These are phyloP conservation scores for Cylindrotheca fusiformis DNA, from an alignment of 108 stramenopile species.

Conservation along the genomic window DNA sequence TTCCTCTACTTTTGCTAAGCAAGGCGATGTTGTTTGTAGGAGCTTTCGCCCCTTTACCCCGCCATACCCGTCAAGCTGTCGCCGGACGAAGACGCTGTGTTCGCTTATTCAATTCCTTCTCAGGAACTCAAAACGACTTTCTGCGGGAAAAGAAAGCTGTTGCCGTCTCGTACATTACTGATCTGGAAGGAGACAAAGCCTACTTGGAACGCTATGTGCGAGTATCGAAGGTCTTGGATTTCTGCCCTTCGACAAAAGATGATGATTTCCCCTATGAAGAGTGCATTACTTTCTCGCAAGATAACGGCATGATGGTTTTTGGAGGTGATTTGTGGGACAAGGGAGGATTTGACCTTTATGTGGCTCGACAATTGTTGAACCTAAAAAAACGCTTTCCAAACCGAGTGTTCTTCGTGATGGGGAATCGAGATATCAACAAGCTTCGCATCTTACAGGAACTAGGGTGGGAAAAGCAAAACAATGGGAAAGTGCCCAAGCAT, in stretches of 20 bases:
- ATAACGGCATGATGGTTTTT: conserved; percentile 40
- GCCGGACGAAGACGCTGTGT: too few relatives aligned
- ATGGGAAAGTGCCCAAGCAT: conserved; percentile 38
- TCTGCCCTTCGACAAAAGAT: conserved; percentile 16
- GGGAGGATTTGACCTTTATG: conserved; percentile 82
- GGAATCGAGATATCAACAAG: conserved; percentile 92
- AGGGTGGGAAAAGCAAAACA: conserved; percentile 18
- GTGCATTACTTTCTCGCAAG: conserved; percentile 49
- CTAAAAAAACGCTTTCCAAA: conserved; percentile 66
- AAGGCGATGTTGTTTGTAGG: too few relatives aligned
- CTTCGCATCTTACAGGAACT: conserved; percentile 75
- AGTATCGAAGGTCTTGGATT: conserved; percentile 64
- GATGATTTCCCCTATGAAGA: conserved; percentile 59
- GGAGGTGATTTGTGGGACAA: conserved; percentile 89
- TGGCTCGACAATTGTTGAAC: conserved; percentile 73
- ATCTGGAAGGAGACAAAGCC: conserved; percentile 82
- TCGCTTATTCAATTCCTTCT: neutral
- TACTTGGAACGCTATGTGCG: conserved; percentile 82
- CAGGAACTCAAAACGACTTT: conserved; percentile 2
- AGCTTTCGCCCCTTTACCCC: too few relatives aligned
- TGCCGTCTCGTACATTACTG: conserved; percentile 50
- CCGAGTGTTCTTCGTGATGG: conserved; percentile 79
- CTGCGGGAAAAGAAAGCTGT: conserved; percentile 7
- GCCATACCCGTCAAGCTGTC: too few relatives aligned
- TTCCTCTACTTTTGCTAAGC: too few relatives aligned